These are phyloP conservation scores for Puccinia coronata DNA, from an alignment of 1,284 basidiomycete genomes.

Conservation along the genomic window DNA sequence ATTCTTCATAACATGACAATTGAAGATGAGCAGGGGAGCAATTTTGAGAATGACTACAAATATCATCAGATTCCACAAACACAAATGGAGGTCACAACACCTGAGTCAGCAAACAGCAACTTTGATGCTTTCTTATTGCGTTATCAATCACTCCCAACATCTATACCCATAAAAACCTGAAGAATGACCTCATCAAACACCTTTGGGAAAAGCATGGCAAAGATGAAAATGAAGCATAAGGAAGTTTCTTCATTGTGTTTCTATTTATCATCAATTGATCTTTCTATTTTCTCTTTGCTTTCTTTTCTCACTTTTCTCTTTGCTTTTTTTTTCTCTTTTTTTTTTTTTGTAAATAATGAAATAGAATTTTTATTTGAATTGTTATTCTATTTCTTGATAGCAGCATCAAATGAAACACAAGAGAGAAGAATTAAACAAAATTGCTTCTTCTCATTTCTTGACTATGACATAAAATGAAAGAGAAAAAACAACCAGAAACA, in stretches of 20 bases:
- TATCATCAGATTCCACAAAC: background rate
- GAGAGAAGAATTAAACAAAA: no score
- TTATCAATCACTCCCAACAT: background rate
- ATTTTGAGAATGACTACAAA: background rate
- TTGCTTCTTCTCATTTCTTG: no score
- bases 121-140: background rate
- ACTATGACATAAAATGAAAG: no score
- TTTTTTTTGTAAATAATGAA: no score
- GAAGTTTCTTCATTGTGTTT: background rate
- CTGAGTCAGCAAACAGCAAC: background rate
- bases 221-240: background rate
- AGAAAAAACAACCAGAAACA: no score
- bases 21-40: background rate
- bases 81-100: background rate
- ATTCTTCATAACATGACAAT: constrained; percentile 38
- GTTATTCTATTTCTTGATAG: no score
- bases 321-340: no score
- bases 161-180: background rate
- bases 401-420: no score
- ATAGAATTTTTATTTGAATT: no score
- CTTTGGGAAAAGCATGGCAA: background rate
- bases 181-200: background rate
- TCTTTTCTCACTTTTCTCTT: no score
- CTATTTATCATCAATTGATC: no score
- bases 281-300: no score